A percentile compares a stretch with the other conserved stretches of the same genome.
Evolutionary conservation across 495 filamentous ascomycete genomes (phyloP).

Genomic region (Aspergillus funiculosus): DNA sequence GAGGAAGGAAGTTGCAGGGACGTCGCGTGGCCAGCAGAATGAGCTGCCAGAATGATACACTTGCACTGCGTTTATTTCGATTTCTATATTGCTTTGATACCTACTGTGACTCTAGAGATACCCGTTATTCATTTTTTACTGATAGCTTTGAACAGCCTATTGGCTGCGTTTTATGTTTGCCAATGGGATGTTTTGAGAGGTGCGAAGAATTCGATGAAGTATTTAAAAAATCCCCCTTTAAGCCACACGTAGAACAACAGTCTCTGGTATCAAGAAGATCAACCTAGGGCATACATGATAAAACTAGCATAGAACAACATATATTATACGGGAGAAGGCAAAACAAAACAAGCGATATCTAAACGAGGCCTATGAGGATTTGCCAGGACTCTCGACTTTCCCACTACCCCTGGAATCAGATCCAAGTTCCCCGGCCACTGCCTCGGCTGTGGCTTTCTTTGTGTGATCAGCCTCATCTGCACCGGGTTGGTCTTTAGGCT

Average conservation of each 20-base stretch:
- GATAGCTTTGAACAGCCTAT: not conserved
- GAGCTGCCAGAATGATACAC: conserved; percentile 21
- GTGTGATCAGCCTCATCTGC: conserved; percentile 62
- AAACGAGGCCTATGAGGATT: conserved; percentile 19
- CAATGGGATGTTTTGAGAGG: no score
- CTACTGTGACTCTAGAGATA: conserved; percentile 12
- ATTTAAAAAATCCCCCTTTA: conserved; percentile 1
- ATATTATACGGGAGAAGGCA: not conserved
- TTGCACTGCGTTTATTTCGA: not conserved
- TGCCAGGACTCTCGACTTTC: conserved; percentile 28
- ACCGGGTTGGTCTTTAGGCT: conserved; percentile 55
- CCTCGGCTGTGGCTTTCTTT: conserved; percentile 65
- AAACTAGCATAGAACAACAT: not conserved
- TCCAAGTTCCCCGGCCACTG: conserved; percentile 31
- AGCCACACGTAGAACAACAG: conserved; percentile 3
- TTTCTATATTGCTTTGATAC: conserved; percentile 1
- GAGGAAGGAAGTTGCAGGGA: conserved; percentile 48
- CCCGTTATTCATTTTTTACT: conserved; percentile 5
- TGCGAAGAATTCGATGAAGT: conserved; percentile 1
- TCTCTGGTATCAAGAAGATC: conserved; percentile 24
- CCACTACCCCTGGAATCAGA: conserved; percentile 24
- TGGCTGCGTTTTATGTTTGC: not conserved
- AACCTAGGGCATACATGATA: conserved; percentile 6
- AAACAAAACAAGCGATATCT: conserved; percentile 3
- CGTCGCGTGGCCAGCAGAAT: conserved; percentile 18